A percentile compares a stretch with the other conserved stretches of the same genome.
phyloP scores from a whole-genome alignment of 768 basidiomycete species.

The Boletus coccyginus region DNA sequence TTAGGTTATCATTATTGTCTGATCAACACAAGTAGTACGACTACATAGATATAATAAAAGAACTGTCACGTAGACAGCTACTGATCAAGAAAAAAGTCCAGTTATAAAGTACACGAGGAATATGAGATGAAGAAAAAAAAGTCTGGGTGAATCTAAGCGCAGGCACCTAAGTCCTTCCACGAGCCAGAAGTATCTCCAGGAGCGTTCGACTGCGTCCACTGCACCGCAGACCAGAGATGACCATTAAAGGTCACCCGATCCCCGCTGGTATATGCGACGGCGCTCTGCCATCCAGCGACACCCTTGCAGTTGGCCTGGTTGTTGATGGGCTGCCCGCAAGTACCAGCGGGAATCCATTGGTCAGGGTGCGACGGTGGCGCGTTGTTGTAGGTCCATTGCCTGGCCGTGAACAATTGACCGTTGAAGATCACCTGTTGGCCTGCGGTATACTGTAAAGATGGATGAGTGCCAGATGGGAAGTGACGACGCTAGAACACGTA shows the following conservation, averaged over 20 bases:
- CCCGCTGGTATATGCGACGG: conserved; percentile 17
- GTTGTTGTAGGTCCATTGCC: conserved; percentile 27
- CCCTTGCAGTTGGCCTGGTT: conserved; percentile 25
- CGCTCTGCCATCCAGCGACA: conserved; percentile 16
- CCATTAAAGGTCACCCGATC: conserved; percentile 12
- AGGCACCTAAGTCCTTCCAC: conserved; percentile 24
- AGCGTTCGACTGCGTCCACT: conserved; percentile 20
- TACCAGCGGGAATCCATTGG: conserved; percentile 12
- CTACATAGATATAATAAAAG: neutral
- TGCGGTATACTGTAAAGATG: conserved; percentile 17
- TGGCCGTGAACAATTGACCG: conserved; percentile 21
- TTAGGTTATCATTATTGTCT: no score
- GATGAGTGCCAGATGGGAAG: neutral
- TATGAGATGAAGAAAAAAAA: neutral
- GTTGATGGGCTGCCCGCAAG: conserved; percentile 19
- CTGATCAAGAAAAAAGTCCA: no score
- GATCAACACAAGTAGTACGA: no score
- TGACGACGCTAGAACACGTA: neutral
- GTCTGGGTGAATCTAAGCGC: conserved; percentile 3
- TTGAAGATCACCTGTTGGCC: conserved; percentile 23
- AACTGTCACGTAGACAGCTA: no score
- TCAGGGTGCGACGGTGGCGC: conserved; percentile 11
- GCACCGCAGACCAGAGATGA: conserved; percentile 22
- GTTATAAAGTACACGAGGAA: neutral
- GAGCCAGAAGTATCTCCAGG: conserved; percentile 27